These are phyloP conservation scores for Nakataea oryzae DNA, from an alignment of 2,329 filamentous ascomycete species.

Conservation along the genomic window DNA sequence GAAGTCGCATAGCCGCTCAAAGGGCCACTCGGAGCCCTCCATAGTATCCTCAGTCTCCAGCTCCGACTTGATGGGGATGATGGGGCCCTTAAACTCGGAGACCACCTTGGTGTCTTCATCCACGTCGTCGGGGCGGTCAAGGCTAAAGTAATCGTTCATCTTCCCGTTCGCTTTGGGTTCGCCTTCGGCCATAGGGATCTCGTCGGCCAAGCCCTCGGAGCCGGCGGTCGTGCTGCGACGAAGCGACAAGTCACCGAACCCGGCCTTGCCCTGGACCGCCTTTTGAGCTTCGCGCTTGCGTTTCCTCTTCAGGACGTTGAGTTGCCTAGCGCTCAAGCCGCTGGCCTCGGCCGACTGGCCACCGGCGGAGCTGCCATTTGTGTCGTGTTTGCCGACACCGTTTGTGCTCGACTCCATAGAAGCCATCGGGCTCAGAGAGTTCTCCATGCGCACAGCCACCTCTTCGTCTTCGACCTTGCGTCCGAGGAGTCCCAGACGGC, in stretches of 20 bases:
- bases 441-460: conserved; percentile 53
- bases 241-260: conserved; percentile 76
- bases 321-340: conserved; percentile 79
- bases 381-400: conserved; percentile 3
- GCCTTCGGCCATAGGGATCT: conserved; percentile 40
- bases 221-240: conserved; percentile 50
- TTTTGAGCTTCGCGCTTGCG: conserved; percentile 83
- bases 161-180: conserved; percentile 53
- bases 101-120: conserved; percentile 91
- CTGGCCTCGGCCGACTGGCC: conserved; percentile 45
- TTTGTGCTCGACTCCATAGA: conserved; percentile 26
- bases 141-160: conserved; percentile 76
- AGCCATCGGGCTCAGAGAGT: conserved; percentile 32
- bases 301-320: conserved; percentile 91
- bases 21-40: conserved; percentile 84
- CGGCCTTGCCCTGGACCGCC: conserved; percentile 74
- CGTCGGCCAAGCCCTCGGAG: conserved; percentile 51
- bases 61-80: conserved; percentile 73
- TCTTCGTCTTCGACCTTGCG: conserved; percentile 80
- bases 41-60: conserved; percentile 68
- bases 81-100: conserved; percentile 85
- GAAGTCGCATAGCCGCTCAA: conserved; percentile 86
- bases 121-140: conserved; percentile 65
- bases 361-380: conserved; percentile 19
- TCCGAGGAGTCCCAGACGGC: conserved; percentile 74